Evolutionary conservation across 202 grass and related monocot species (phyloP), one percentile per base, ranked within the genome.

Genomic region (Panicum hallii): DNA sequence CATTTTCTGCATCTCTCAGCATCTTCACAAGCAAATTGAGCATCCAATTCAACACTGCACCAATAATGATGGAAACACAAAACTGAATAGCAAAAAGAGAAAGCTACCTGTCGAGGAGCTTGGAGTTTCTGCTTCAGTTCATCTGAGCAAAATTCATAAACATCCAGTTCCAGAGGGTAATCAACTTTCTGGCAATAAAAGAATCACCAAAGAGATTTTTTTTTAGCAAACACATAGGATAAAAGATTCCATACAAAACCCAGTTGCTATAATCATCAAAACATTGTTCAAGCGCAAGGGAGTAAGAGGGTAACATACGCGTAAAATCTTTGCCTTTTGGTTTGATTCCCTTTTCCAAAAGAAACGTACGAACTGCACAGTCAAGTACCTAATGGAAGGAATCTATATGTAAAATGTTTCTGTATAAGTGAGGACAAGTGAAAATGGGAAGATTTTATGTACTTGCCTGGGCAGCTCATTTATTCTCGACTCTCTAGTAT

Each of bases 271-370:
- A 78, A 72, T 40, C 49, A 72, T 26, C 52, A 83, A 82, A 72
- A 16, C n/a, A 91, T 52, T 73, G 71, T 46, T 78, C 65, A 86
- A 68, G 11, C 1, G 70, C 74, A 40, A 79, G 63, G 72, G 23
- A 55, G 46, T n/a, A 72, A 67, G 65, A 73, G 23, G 68, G 15
- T 49, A 80, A 84, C 72, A 48, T 92, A 97, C 94, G 82, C 94
- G 81, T 70, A 97, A 86, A 83, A 97, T 97, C 84, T 97, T 97
- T 62, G 94, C 94, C 82, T 97, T 97, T 60, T 97, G 94, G 82
- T 94, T 97, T 63, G 94, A 92, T 63, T 97, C 94, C 79, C 94
- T 94, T 89, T 97, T 97, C 94, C 94, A 97, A 69, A 97, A 97
- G 84, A 97, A 97, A 55, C 94, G 94, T 28, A 97, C 94, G 63